Conservation (phyloP, 768 basidiomycete genomes). For the Lactarius sp. region DNA sequence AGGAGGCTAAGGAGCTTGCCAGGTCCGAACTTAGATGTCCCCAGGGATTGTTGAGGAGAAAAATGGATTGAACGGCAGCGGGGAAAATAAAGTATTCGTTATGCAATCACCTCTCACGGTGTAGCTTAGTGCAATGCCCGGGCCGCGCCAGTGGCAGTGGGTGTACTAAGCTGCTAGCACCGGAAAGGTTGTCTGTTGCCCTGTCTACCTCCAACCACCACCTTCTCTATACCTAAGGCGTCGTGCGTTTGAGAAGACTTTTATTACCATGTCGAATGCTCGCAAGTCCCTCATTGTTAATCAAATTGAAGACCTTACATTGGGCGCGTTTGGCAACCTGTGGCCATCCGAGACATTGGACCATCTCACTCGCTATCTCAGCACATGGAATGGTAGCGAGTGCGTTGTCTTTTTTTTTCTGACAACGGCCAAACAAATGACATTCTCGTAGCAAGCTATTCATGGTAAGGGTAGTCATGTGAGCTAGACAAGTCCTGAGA, state of each 20-base stretch:
- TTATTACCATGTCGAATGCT: conserved; percentile 43
- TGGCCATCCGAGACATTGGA: conserved; percentile 60
- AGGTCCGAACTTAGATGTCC: conserved; percentile 93
- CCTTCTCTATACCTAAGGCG: neutral
- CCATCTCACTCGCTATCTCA: conserved; percentile 69
- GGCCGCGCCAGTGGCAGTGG: no score
- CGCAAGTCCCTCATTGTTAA: conserved; percentile 45
- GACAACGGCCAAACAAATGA: conserved; percentile 10
- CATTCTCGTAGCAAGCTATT: conserved; percentile 58
- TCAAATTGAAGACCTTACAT: conserved; percentile 54
- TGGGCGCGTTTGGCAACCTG: conserved; percentile 58
- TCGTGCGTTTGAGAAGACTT: conserved; percentile 1
- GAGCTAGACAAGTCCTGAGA: neutral
- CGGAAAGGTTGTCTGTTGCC: no score
- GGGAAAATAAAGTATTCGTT: conserved; percentile 29
- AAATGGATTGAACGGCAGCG: neutral
- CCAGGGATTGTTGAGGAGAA: conserved; percentile 52
- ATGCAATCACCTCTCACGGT: conserved; percentile 41
- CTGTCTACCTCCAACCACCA: neutral
- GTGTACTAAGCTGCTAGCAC: no score
- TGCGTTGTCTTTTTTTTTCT: conserved; percentile 38
- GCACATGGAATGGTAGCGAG: conserved; percentile 88
- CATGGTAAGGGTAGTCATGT: conserved; percentile 41
- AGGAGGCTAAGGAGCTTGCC: conserved; percentile 71
- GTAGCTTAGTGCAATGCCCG: no score